phyloP scores from a whole-genome alignment of 768 basidiomycete genomes.

The Auricularia auricula-judae region DNA sequence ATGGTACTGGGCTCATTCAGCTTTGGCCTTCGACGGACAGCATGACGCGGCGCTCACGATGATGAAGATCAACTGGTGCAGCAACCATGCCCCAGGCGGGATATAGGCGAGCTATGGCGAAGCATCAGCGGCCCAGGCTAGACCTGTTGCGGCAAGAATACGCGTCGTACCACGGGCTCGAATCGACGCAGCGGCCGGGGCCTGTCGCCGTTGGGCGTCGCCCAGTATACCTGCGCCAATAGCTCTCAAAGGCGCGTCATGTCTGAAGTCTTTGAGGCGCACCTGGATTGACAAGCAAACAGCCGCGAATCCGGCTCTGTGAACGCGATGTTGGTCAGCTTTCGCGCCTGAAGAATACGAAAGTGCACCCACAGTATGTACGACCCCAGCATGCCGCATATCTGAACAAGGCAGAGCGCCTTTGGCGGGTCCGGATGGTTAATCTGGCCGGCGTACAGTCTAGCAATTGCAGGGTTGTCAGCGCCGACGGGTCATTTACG shows the following conservation, averaged over 20 bases:
- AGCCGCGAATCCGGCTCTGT: background rate
- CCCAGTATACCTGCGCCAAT: background rate
- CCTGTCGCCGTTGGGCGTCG: background rate
- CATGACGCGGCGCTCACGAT: background rate
- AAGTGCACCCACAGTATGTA: background rate
- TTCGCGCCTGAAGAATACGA: background rate
- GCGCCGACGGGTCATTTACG: background rate
- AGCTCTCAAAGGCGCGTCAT: background rate
- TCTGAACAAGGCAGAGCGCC: background rate
- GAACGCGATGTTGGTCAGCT: background rate
- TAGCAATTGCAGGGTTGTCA: background rate
- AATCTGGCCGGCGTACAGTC: background rate
- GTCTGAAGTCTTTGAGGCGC: background rate
- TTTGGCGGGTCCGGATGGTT: background rate
- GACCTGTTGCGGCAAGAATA: too few species aligned
- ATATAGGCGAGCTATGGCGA: background rate
- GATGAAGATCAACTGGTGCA: background rate
- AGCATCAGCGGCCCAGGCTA: too few species aligned
- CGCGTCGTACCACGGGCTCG: background rate
- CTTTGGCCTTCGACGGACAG: background rate
- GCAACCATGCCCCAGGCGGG: background rate
- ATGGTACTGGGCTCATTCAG: background rate
- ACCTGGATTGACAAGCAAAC: background rate
- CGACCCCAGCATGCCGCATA: background rate
- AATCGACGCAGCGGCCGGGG: background rate